Evolutionary conservation across 179 eudicot genomes (phyloP).

Genomic region (Silene vulgaris): DNA sequence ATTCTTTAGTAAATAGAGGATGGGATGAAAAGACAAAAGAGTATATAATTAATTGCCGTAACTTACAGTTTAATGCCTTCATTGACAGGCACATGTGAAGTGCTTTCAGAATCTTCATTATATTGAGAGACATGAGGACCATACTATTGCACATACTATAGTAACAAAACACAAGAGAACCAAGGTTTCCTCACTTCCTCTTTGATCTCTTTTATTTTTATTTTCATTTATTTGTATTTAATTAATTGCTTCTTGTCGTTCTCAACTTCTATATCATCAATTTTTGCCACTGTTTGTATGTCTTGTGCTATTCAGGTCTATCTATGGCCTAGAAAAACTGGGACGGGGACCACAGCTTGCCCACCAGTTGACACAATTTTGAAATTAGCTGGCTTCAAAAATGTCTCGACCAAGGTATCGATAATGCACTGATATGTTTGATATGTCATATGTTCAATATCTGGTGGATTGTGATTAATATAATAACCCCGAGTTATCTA

Average conservation of each 20-base stretch:
- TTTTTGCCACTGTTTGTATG: not conserved
- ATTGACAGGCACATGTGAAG: conserved; percentile 67
- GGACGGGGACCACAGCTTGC: conserved; percentile 84
- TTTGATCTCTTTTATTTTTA: not conserved
- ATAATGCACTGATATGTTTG: not conserved
- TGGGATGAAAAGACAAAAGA: not conserved
- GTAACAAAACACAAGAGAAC: conserved; percentile 86
- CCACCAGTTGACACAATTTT: conserved; percentile 62
- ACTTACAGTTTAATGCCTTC: not conserved
- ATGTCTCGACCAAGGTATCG: conserved; percentile 89
- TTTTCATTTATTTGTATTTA: not conserved
- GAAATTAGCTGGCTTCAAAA: conserved; percentile 79
- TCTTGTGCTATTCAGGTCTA: conserved; percentile 49
- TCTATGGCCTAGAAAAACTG: conserved; percentile 82
- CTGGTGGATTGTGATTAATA: not conserved
- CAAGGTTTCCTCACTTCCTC: conserved; percentile 42
- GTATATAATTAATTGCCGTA: not conserved
- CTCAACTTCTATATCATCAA: not conserved
- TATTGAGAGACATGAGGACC: conserved; percentile 82
- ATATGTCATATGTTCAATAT: not conserved
- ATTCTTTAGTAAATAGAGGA: not conserved
- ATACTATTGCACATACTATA: conserved; percentile 93
- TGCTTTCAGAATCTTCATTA: conserved; percentile 89
- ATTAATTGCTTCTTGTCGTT: not conserved
- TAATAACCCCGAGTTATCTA: not conserved